These are phyloP conservation scores for Leccinum griseonigrum DNA, from an alignment of 1,284 basidiomycete species.

Conservation along the genomic window DNA sequence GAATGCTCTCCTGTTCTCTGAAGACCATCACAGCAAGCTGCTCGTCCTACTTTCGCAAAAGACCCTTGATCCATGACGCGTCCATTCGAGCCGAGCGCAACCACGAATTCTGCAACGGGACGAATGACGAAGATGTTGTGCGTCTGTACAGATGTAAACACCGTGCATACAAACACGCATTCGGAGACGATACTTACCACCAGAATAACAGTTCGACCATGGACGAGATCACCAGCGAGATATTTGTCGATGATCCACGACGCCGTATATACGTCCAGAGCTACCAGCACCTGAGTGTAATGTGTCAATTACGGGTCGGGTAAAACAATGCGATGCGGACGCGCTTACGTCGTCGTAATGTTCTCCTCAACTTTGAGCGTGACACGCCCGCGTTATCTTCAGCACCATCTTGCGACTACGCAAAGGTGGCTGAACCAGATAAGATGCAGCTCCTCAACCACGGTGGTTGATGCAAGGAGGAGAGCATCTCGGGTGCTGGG, in stretches of 20 bases:
- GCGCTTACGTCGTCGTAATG: constrained; percentile 1
- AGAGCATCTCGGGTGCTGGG: background rate
- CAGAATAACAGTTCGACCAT: background rate
- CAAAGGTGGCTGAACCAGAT: constrained; percentile 1
- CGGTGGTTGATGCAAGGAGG: background rate
- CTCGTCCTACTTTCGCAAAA: background rate
- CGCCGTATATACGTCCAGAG: background rate
- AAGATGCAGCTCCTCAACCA: background rate
- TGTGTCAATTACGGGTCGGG: background rate
- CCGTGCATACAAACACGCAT: too few relatives aligned
- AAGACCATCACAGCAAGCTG: background rate
- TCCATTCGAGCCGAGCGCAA: background rate
- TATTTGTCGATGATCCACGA: constrained; percentile 1
- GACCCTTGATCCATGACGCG: background rate
- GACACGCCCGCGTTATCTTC: background rate
- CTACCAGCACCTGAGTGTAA: background rate
- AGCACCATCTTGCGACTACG: background rate
- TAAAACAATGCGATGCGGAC: background rate
- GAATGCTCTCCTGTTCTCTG: background rate
- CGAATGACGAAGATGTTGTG: background rate
- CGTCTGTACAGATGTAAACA: too few relatives aligned
- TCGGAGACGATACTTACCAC: background rate
- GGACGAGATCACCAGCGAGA: background rate
- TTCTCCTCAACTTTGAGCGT: background rate
- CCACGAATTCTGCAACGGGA: background rate